A percentile compares a stretch with the other conserved stretches of the same genome.
phyloP scores from a whole-genome alignment of 495 filamentous ascomycete species.

The Bathelium albidoporum region DNA sequence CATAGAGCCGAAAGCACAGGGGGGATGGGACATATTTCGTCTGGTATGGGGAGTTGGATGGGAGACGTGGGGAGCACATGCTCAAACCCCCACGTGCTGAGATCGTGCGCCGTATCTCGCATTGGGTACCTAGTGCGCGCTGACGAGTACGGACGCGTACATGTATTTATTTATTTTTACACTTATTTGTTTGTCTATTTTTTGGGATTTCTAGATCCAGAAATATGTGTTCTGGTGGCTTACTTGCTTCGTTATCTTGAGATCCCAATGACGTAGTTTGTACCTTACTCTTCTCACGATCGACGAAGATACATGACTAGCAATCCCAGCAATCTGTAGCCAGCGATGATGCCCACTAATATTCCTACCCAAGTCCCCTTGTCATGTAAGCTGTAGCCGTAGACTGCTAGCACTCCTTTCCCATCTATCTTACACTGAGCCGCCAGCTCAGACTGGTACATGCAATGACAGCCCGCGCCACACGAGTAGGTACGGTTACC shows the following conservation, averaged over 20 bases:
- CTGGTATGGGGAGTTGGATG: neutral
- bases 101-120: too few species aligned
- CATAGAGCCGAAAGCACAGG: neutral
- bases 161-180: too few species aligned
- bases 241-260: too few species aligned
- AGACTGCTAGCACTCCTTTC: slow-evolving; percentile 52
- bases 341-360: slow-evolving; percentile 59
- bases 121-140: too few species aligned
- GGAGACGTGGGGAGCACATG: neutral
- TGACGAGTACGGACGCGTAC: neutral
- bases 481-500: slow-evolving; percentile 50
- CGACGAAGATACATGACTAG: slow-evolving; percentile 27
- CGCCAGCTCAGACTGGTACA: slow-evolving; percentile 54
- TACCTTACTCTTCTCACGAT: slow-evolving; percentile 16
- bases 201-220: too few species aligned
- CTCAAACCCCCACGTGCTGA: neutral
- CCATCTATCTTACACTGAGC: slow-evolving; percentile 58
- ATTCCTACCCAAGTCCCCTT: slow-evolving; percentile 67
- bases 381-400: slow-evolving; percentile 53
- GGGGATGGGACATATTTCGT: neutral
- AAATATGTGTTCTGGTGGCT: too few species aligned
- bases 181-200: too few species aligned
- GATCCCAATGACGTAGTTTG: too few species aligned
- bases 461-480: slow-evolving; percentile 47
- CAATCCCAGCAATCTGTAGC: slow-evolving; percentile 57